Base-by-base conservation (phyloP, 2,329 filamentous ascomycete genomes). In the Clarireedia paspali region DNA sequence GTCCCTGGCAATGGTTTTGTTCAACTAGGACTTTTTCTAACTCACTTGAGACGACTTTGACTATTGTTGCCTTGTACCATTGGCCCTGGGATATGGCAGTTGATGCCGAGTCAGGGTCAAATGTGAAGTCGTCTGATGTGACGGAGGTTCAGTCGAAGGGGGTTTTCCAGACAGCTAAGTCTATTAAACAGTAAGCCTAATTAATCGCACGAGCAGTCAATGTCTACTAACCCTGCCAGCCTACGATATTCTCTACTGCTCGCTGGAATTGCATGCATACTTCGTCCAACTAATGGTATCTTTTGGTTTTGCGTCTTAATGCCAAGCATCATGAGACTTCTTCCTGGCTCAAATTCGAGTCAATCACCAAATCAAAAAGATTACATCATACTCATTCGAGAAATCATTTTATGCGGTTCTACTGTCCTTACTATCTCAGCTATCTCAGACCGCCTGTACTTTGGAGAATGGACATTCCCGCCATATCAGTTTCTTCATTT, bases 1-100 rank as follows among this genome's bases (percentile, higher is more conserved):
- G 84, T 71, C 89, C 94, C 6, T 99, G 94, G 91, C 90, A 96
- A 70, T 97, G 89, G 89, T 97, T 94, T 72, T 94, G 87, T 72
- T 94, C 91, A 1, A 92, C 91, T 0, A 82, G 94, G 47, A 96
- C 94, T 0, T 87, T 99, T 67, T 96, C 92, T 54, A 99, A 99
- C 73, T 94, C 86, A 52, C 75, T 97, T 4, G 94, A 99, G 75
- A 90, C 87, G n/a, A 88, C 88, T 0, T 74, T 99, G 63, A 96
- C 92, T 4, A 77, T 88, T 57, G 77, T 83, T 65, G 92, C 91
- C 1, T 75, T 97, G 47, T 84, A 83, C 68, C 82, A 85, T 64
- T 97, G 90, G 88, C 92, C 94, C 12, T 97, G 94, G 91, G 76
- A 82, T 56, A 78, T 89, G 71, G 76, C 85, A 39, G 65, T 70